phyloP scores from a whole-genome alignment of 805 yeast species.

The Candida parachauliodes region DNA sequence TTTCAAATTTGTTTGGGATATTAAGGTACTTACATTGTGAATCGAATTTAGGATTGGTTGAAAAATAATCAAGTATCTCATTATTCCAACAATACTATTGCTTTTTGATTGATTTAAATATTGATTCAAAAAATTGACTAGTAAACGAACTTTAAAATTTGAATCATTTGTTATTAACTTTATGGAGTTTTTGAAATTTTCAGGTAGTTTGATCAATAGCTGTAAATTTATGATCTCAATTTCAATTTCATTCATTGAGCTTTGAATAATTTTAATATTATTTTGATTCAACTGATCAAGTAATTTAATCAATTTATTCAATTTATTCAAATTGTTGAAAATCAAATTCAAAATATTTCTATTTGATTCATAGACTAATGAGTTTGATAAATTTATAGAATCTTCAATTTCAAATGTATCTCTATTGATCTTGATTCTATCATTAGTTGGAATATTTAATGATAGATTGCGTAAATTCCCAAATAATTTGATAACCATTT shows the following conservation, averaged over 20 bases:
- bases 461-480: conserved; percentile 26
- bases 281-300: conserved; percentile 29
- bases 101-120: conserved; percentile 13
- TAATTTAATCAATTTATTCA: conserved; percentile 30
- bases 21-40: conserved; percentile 13
- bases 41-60: conserved; percentile 27
- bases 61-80: conserved; percentile 30
- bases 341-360: conserved; percentile 19
- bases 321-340: conserved; percentile 27
- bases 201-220: conserved; percentile 18
- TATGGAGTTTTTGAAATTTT: conserved; percentile 11
- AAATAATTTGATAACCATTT: conserved; percentile 23
- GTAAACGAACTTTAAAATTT: conserved; percentile 12
- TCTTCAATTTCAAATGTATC: conserved; percentile 28
- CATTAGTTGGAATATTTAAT: conserved; percentile 15
- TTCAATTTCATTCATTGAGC: conserved; percentile 24
- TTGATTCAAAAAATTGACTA: conserved; percentile 22
- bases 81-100: conserved; percentile 23
- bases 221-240: conserved; percentile 20
- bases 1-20: conserved; percentile 11
- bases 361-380: conserved; percentile 15
- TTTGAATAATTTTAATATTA: conserved; percentile 23
- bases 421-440: conserved; percentile 19
- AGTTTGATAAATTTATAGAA: conserved; percentile 22
- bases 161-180: background rate